Evolutionary conservation across 768 basidiomycete genomes (phyloP).

Genomic region (Lactarius evosmus): DNA sequence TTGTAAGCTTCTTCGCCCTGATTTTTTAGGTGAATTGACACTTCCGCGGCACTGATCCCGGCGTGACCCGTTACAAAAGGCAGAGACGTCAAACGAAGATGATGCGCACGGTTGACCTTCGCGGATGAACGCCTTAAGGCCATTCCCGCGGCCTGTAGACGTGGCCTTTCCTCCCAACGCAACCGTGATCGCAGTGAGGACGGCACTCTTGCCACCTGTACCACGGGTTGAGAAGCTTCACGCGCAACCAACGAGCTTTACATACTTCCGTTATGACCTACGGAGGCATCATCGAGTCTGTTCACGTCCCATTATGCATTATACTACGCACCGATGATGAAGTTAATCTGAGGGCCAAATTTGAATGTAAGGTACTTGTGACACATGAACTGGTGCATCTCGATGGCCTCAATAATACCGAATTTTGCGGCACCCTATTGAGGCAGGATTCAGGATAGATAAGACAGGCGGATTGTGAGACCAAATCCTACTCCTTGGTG

Average conservation of each 20-base stretch:
- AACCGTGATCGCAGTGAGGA: slow-evolving; percentile 88
- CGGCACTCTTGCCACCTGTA: slow-evolving; percentile 91
- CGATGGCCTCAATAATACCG: slow-evolving; percentile 83
- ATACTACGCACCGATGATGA: slow-evolving; percentile 73
- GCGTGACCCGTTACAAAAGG: slow-evolving; percentile 10
- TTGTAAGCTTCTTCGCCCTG: slow-evolving; percentile 88
- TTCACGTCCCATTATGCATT: not conserved
- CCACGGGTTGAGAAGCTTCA: slow-evolving; percentile 6
- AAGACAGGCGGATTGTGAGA: slow-evolving; percentile 13
- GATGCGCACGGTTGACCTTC: slow-evolving; percentile 73
- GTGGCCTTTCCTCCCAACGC: slow-evolving; percentile 91
- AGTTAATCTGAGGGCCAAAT: slow-evolving; percentile 94
- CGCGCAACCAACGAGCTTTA: slow-evolving; percentile 27
- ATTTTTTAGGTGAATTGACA: slow-evolving; percentile 83
- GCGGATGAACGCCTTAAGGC: slow-evolving; percentile 80
- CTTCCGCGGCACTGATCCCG: slow-evolving; percentile 56
- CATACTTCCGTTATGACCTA: slow-evolving; percentile 92
- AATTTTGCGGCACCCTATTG: slow-evolving; percentile 73
- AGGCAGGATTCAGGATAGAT: not conserved
- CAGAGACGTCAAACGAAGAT: not conserved
- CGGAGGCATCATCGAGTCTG: not conserved
- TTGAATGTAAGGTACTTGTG: slow-evolving; percentile 79
- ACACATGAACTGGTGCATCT: slow-evolving; percentile 95
- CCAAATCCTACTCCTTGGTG: slow-evolving; percentile 52
- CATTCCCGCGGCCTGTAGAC: slow-evolving; percentile 85